A percentile compares a stretch with the other conserved stretches of the same genome.
phyloP scores from a whole-genome alignment of 495 filamentous ascomycete species.

The Viridothelium virens region DNA sequence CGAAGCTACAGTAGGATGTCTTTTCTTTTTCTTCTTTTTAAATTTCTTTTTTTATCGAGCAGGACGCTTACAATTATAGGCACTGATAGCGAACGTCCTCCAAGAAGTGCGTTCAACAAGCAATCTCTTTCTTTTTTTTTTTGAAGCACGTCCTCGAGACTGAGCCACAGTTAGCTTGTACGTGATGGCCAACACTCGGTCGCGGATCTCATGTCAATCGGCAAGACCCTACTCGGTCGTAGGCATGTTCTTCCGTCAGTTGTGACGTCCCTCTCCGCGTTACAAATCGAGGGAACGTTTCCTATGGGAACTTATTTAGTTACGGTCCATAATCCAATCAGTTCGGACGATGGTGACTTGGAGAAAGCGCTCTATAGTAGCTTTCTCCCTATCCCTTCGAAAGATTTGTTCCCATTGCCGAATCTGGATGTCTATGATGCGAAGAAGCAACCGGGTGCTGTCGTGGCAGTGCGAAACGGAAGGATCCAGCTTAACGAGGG shows the following conservation, averaged over 20 bases:
- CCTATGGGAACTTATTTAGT: slow-evolving; percentile 86
- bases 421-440: slow-evolving; percentile 54
- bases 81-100: slow-evolving; percentile 80
- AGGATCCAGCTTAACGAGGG: slow-evolving; percentile 65
- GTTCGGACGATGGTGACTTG: slow-evolving; percentile 79
- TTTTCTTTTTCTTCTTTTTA: too few species aligned
- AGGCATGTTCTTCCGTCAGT: slow-evolving; percentile 88
- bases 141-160: background rate
- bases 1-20: slow-evolving; percentile 66
- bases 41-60: too few species aligned
- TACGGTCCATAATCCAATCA: slow-evolving; percentile 86
- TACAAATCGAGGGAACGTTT: slow-evolving; percentile 95
- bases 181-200: slow-evolving; percentile 93
- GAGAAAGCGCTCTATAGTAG: slow-evolving; percentile 82
- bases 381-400: slow-evolving; percentile 75
- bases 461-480: slow-evolving; percentile 60
- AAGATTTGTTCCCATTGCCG: slow-evolving; percentile 55
- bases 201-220: slow-evolving; percentile 85
- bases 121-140: background rate
- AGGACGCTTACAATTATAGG: slow-evolving; percentile 42
- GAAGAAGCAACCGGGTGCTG: slow-evolving; percentile 67
- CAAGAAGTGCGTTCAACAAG: slow-evolving; percentile 57
- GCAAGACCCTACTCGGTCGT: slow-evolving; percentile 85
- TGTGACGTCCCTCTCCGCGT: slow-evolving; percentile 61
- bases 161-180: slow-evolving; percentile 53